phyloP scores from a whole-genome alignment of 768 basidiomycete genomes.

The Tephrocybe sp. region DNA sequence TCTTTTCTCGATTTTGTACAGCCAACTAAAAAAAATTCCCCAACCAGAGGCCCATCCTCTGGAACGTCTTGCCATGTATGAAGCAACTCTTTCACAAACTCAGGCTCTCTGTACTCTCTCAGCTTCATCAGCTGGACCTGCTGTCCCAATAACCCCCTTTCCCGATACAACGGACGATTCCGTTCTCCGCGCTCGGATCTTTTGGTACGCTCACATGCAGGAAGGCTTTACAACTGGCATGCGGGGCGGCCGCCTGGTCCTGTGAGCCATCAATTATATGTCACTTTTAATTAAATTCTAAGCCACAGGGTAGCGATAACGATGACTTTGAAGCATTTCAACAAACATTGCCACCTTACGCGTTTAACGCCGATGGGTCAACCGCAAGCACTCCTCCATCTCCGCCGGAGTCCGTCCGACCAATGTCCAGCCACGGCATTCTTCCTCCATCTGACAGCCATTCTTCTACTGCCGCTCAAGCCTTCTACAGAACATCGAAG shows the following conservation, averaged over 20 bases:
- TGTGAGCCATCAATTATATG: constrained; percentile 48
- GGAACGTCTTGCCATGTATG: constrained; percentile 65
- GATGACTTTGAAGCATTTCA: constrained; percentile 80
- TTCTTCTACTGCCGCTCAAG: constrained; percentile 26
- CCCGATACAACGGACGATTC: constrained; percentile 58
- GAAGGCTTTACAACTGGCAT: constrained; percentile 83
- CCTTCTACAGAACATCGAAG: constrained; percentile 54
- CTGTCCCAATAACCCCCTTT: constrained; percentile 30
- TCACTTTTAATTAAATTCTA: not conserved
- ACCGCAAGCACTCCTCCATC: constrained; percentile 11
- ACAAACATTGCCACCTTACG: constrained; percentile 48
- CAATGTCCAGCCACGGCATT: constrained; percentile 15
- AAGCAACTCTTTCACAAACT: constrained; percentile 79
- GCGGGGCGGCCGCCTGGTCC: constrained; percentile 76
- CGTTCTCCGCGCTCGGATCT: constrained; percentile 70
- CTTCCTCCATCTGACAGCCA: constrained; percentile 8
- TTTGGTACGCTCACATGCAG: constrained; percentile 86
- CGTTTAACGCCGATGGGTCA: constrained; percentile 24
- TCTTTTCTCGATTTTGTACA: constrained; percentile 3
- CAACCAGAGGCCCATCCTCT: constrained; percentile 42
- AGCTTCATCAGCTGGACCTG: constrained; percentile 27
- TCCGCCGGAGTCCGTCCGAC: constrained; percentile 13
- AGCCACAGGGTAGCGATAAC: constrained; percentile 44
- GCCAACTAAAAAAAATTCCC: constrained; percentile 8
- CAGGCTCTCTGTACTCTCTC: constrained; percentile 67